A percentile compares a stretch with the other conserved stretches of the same genome.
Conservation (phyloP, 306 rosid genomes). For the Dryas octopetala region DNA sequence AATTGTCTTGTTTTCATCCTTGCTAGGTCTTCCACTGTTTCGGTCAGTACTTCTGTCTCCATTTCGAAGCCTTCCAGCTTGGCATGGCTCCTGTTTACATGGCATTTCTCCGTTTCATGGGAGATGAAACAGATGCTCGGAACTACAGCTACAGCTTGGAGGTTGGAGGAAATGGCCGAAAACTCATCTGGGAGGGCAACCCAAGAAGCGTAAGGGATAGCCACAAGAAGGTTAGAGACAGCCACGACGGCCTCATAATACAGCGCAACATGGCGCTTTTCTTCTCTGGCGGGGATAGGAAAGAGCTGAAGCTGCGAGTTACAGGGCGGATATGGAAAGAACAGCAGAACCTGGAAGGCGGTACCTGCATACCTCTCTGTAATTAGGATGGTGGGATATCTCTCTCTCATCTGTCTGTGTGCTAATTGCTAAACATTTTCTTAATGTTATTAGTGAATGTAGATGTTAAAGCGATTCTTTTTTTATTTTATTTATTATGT, state of each 20-base stretch:
- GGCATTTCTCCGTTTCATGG: constrained; percentile 83
- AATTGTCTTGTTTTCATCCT: constrained; percentile 13
- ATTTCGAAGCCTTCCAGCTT: constrained; percentile 82
- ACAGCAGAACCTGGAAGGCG: constrained; percentile 63
- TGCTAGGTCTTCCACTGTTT: constrained; percentile 74
- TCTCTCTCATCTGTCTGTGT: constrained; percentile 24
- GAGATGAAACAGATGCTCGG: constrained; percentile 61
- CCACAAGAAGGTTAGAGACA: constrained; percentile 71
- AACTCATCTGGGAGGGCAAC: constrained; percentile 64
- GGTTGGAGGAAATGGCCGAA: constrained; percentile 74
- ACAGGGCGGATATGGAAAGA: constrained; percentile 83
- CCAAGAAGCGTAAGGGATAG: constrained; percentile 73
- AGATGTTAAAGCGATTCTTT: constrained; percentile 21
- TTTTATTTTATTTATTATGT: neutral
- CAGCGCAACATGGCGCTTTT: constrained; percentile 74
- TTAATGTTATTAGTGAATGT: constrained; percentile 31
- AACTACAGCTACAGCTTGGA: constrained; percentile 74
- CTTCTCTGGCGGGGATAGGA: constrained; percentile 79
- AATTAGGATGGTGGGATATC: constrained; percentile 32
- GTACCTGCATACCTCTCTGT: constrained; percentile 58
- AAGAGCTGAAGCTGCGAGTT: constrained; percentile 71
- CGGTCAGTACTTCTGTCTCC: constrained; percentile 77
- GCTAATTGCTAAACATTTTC: constrained; percentile 22
- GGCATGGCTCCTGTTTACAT: constrained; percentile 77
- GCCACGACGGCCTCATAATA: constrained; percentile 74